Base-by-base conservation (phyloP, 2,329 filamentous ascomycete genomes). In the Colletotrichum truncatum region DNA sequence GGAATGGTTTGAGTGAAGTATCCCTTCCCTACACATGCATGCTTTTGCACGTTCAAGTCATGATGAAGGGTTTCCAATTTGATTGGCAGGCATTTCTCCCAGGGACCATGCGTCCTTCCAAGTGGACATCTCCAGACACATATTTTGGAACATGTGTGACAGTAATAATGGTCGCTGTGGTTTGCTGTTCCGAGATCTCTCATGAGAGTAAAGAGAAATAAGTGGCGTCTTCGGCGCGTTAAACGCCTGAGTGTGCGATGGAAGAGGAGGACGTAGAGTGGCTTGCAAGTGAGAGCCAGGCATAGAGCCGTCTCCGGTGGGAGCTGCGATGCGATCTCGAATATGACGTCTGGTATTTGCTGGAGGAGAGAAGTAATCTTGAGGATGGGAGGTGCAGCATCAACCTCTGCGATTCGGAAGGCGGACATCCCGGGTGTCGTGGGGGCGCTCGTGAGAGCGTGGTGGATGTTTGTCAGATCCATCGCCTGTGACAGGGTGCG, bases 301-400 rank as follows among this genome's bases (percentile, higher is more conserved):
- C 63, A 32, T 21, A 66, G 52, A 7, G 34, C 63, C 38, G 63
- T 62, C 32, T 55, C 57, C 25, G 26, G 36, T 14, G 63, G 63
- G 23, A 66, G 63, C n/a, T 66, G 63, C 4, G 57, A 62, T 9
- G 57, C 26, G 14, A 66, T 63, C 30, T 66, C 63, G 23, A 66
- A 6, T 4, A 66, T 39, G 36, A 66, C 12, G 25, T 66, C 63
- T 6, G 63, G 49, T 4, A 62, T 56, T 18, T 66, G 57, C 2
- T 52, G 57, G 21, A 62, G 63, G 12, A 66, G 23, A 14, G 41
- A 10, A 3, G 57, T 36, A 7, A 55, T 34, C 12, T 54, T 12
- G 14, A 38, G 30, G 10, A 14, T 28, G 26, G 28, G 54, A 41
- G 25, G 25, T 32, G 41, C 23, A 9, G 25, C n/a, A 23, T 3